A percentile compares a stretch with the other conserved stretches of the same genome.
phyloP scores from a whole-genome alignment of 2,329 filamentous ascomycete species.

The Pseudogymnoascus sp. region DNA sequence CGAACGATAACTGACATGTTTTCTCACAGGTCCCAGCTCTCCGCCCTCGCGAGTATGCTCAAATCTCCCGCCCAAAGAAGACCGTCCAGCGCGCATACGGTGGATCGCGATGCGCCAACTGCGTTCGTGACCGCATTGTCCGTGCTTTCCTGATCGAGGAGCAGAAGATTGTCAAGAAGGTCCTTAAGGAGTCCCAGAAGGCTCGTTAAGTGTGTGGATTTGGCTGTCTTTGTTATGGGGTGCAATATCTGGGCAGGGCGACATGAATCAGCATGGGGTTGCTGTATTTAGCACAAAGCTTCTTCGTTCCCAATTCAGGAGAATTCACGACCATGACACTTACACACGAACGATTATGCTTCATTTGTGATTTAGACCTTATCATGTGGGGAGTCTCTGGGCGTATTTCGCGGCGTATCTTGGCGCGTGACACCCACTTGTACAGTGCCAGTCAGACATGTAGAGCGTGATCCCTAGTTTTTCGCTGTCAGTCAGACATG shows the following conservation, averaged over 20 bases:
- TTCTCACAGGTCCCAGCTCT: constrained; percentile 75
- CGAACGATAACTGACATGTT: constrained; percentile 25
- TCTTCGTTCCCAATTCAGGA: constrained; percentile 25
- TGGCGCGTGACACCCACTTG: background rate
- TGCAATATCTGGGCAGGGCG: constrained; percentile 26
- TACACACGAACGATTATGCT: background rate
- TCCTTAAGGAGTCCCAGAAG: constrained; percentile 88
- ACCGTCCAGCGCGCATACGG: constrained; percentile 97
- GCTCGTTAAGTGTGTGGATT: constrained; percentile 26
- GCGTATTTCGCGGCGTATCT: background rate
- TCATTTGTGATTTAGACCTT: background rate
- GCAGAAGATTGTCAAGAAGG: constrained; percentile 99
- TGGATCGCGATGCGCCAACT: constrained; percentile 96
- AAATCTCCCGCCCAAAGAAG: constrained; percentile 98
- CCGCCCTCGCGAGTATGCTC: constrained; percentile 94
- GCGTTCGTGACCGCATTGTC: constrained; percentile 95
- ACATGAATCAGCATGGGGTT: constrained; percentile 29
- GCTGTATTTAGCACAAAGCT: constrained; percentile 29
- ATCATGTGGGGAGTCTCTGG: background rate
- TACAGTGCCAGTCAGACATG: background rate
- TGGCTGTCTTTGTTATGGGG: constrained; percentile 28
- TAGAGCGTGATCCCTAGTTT: background rate
- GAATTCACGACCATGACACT: constrained; percentile 10
- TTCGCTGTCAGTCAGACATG: background rate
- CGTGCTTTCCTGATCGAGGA: constrained; percentile 99